A percentile compares a stretch with the other conserved stretches of the same genome.
These are phyloP conservation scores for Pittosporum tobira DNA, from an alignment of 129 eudicot genomes.

Conservation along the genomic window DNA sequence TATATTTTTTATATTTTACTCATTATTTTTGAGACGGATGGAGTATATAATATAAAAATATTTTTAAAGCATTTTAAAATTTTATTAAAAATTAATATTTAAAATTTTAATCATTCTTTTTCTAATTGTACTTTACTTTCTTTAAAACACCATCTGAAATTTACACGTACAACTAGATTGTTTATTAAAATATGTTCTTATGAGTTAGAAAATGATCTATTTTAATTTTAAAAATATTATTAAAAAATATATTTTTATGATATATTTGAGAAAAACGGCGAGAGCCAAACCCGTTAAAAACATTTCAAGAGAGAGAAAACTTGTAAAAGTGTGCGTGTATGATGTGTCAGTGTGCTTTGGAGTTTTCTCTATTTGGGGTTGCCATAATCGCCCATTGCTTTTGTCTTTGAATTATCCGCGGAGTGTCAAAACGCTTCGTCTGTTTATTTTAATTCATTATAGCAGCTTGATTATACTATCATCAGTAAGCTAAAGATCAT, in stretches of 20 bases:
- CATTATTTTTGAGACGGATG: too few species aligned
- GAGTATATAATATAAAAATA: too few species aligned
- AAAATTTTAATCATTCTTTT: not conserved
- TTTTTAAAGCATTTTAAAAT: too few species aligned
- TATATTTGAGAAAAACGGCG: too few species aligned
- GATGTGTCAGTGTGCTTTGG: slow-evolving; percentile 20
- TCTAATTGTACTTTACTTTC: too few species aligned
- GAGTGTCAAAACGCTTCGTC: slow-evolving; percentile 3
- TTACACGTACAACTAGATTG: not conserved
- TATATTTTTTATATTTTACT: too few species aligned
- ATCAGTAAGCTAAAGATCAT: slow-evolving; percentile 8
- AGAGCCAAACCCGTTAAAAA: too few species aligned
- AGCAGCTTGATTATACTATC: not conserved
- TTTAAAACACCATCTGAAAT: not conserved
- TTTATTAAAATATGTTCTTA: too few species aligned
- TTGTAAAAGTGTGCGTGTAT: not conserved
- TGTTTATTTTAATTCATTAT: not conserved
- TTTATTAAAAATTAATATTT: not conserved
- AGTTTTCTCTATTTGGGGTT: slow-evolving; percentile 30
- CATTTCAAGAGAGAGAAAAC: too few species aligned
- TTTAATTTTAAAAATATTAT: too few species aligned
- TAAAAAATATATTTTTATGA: too few species aligned
- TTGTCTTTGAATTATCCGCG: slow-evolving; percentile 38
- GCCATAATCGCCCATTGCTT: slow-evolving; percentile 19
- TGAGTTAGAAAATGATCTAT: too few species aligned